Evolutionary conservation across 2,329 filamentous ascomycete genomes (phyloP), one percentile per base, ranked within the genome.

Genomic region (Xylaria sp.): DNA sequence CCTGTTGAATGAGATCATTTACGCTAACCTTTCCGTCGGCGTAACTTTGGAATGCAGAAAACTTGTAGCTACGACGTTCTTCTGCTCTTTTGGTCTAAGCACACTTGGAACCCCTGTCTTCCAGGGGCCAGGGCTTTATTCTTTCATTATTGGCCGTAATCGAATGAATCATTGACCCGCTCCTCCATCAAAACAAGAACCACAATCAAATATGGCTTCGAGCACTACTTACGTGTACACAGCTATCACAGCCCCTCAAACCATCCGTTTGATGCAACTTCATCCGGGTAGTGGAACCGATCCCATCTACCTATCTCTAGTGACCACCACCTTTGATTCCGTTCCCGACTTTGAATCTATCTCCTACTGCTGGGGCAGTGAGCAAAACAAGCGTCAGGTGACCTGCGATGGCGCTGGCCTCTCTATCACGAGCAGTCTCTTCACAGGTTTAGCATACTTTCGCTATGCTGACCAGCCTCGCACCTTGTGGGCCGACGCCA

Each of bases 401-500:
- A 65, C 39, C 0, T 68, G 66, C 18, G 57, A 68, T 20, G 61
- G 13, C 9, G 57, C 50, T 7, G 13, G 4, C 12, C 41, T 68
- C n/a, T 41, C 9, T 9, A 61, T 68, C 60, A 65, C 48, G 15
- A 58, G 28, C 12, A 68, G 66, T 12, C 66, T 68, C 7, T 61
- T 61, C 36, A 46, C 32, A 2, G 66, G 50, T 7, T 57, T 68
- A 2, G 20, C 18, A 3, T 34, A 68, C 34, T 68, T 68, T 50
- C 66, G 66, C 50, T n/a, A 53, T 39, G 34, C 41, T 1, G 66
- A 68, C 36, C 60, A 45, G 50, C 43, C 50, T 34, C 66, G 66
- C 2, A 61, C 30, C 2, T 28, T 68, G 4, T 68, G 66, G 66
- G 66, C 66, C 6, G 65, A 67, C 32, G 65, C 65, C 25, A 34